Evolutionary conservation across 257 asterid genomes (phyloP), one percentile per base, ranked within the genome.

Genomic region (Scutellaria minor): DNA sequence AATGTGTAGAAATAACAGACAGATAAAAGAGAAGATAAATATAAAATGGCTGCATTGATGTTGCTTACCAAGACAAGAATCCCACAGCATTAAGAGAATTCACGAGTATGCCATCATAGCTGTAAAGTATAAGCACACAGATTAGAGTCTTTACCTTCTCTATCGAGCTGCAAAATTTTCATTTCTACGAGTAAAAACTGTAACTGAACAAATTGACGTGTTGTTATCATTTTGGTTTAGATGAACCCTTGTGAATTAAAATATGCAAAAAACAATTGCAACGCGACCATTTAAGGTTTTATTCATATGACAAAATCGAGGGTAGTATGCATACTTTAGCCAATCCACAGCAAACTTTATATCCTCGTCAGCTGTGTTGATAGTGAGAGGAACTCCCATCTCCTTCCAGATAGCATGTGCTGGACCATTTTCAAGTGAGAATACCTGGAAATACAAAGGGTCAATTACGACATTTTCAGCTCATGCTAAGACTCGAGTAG

Each of bases 71-170:
- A 60, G 90, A 67, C 45, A 92, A 68, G 69, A 86, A 62, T 5
- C 72, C 84, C 66, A 67, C 85, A 35, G 96, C 93, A 80, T 85
- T 85, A 75, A 95, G 84, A 76, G 97, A 90, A 83, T 84, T 95
- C 83, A 90, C 90, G 7, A 95, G 85, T 81, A 95, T 24, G 82
- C 90, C 96, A 74, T 90, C 86, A 52, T 92, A 95, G 86, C 99
- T 95, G 90, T 88, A 82, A 58, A 66, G 54, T 24, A 64, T 54
- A 78, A 67, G 40, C 75, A 71, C 31, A 3, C 70, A 61, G 31
- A 24, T 76, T 59, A 81, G 53, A 69, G 51, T 31, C 40, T 15
- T 5, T 59, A 64, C 68, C 42, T 52, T 48, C 69, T 35, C 13
- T 10, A 6, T n/a, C 8, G 40, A 15, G 35, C 66, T 31, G 39